Conservation (phyloP, 768 basidiomycete genomes). For the Pluteus cervinus region DNA sequence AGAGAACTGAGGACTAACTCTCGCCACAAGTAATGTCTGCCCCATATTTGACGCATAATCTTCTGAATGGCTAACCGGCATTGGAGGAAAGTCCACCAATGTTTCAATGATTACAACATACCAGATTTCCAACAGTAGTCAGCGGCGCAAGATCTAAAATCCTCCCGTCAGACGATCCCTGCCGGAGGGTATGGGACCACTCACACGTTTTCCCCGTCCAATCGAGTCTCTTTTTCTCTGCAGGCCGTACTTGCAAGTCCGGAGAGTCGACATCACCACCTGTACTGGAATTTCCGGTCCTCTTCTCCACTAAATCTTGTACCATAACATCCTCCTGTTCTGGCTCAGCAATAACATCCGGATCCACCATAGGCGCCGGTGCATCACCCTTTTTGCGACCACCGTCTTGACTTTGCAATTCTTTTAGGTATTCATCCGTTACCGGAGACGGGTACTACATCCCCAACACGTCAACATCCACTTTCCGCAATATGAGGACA, state of each 20-base stretch:
- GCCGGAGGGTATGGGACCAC: conserved; percentile 16
- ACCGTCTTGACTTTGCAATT: conserved; percentile 34
- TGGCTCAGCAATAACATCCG: conserved; percentile 30
- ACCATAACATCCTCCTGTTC: conserved; percentile 29
- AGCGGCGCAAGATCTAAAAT: conserved; percentile 51
- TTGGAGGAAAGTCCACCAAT: background rate
- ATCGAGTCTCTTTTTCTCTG: conserved; percentile 81
- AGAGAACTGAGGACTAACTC: conserved; percentile 39
- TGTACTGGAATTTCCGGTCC: conserved; percentile 25
- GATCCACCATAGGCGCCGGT: conserved; percentile 15
- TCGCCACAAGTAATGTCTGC: conserved; percentile 96
- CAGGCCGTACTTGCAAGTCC: conserved; percentile 64
- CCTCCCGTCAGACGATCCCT: background rate
- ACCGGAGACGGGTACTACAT: conserved; percentile 61
- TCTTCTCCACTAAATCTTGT: conserved; percentile 12
- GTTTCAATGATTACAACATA: conserved; percentile 24
- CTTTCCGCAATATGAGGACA: conserved; percentile 1
- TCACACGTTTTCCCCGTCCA: conserved; percentile 86
- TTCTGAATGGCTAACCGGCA: conserved; percentile 73
- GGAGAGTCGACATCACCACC: conserved; percentile 44
- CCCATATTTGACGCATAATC: conserved; percentile 80
- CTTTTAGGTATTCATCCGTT: conserved; percentile 53
- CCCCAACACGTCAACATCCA: background rate
- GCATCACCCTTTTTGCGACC: conserved; percentile 17
- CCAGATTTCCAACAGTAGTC: conserved; percentile 94